Percentiles rank a stretch among this genome's conserved stretches.
Conservation (phyloP, 73 alveolate genomes). For the Symbiodinium natans region DNA sequence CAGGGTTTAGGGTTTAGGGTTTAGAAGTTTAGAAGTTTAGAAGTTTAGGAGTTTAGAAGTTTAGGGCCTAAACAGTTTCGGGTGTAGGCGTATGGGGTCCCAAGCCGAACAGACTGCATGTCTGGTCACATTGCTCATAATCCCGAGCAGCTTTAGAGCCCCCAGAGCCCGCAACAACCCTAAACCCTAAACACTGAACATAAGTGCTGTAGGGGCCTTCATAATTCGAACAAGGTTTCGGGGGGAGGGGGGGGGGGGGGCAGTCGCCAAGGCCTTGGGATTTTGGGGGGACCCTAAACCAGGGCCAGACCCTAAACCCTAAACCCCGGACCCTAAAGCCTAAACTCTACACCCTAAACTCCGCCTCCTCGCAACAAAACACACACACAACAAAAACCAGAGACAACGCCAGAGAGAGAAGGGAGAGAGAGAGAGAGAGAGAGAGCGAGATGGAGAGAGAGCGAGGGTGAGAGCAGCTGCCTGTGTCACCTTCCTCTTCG, state of each 20-base stretch:
- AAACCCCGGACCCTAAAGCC: not conserved
- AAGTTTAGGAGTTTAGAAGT: too few species aligned
- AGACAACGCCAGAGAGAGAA: too few species aligned
- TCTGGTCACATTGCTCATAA: not conserved
- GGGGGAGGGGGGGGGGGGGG: too few species aligned
- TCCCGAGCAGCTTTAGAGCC: not conserved
- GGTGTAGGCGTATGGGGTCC: not conserved
- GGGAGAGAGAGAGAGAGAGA: not conserved
- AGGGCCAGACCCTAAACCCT: not conserved
- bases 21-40: too few species aligned
- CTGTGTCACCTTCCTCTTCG: conserved; percentile 77
- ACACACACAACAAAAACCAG: too few species aligned
- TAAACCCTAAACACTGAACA: not conserved
- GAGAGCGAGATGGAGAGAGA: not conserved
- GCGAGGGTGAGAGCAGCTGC: not conserved
- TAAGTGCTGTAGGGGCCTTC: not conserved
- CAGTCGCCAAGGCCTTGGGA: too few species aligned
- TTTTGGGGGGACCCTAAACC: not conserved
- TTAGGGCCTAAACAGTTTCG: not conserved
- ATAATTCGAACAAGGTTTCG: too few species aligned
- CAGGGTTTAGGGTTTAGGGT: not conserved
- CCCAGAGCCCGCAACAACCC: not conserved
- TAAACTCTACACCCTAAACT: too few species aligned
- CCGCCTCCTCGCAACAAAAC: too few species aligned
- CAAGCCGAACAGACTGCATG: not conserved